Evolutionary conservation across 2,329 filamentous ascomycete genomes (phyloP), one percentile per base, ranked within the genome.

Genomic region (Epichloe baconii): DNA sequence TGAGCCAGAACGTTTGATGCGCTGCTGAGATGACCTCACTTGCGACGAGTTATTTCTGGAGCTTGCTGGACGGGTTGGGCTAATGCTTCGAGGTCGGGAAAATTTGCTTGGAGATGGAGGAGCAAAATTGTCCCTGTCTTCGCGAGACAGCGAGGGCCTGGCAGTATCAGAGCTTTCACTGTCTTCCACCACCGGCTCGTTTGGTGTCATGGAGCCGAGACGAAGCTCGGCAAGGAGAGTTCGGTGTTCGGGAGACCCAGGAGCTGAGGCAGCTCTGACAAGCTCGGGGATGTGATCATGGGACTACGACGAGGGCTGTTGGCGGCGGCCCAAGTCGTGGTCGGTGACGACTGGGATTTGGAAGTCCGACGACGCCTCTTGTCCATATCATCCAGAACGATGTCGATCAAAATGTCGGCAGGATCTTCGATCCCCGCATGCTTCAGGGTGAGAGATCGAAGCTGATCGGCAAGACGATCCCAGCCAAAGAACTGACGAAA

Each of bases 401-500:
- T 94, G 59, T 94, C 85, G 56, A 93, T 87, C 46, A 97, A 74
- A 40, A 98, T 78, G 64, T 97, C 93, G 17, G 85, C 84, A 3
- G 88, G 88, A 62, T 98, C 90, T 56, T 96, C 89, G 44, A 98
- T 76, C 56, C 84, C 82, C 51, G 87, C 91, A 58, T 89, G 82
- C 70, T 89, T 95, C 57, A 98, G 74, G 2, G 87, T 93, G 56
- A 98, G 74, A 55, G 88, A 94, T 53, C 89, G 83, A 55, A 98
- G 72, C 66, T 96, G 90, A 64, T 98, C 93, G 8, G 93, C 86
- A 51, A 97, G 71, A 53, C 86, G 82, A 65, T 98, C 91, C 93
- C 93, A 98, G 52, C 93, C 93, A 68, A 89, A 95, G 70, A 97
- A 96, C 60, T 95, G 90, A 55, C 93, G 82, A 64, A 95, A 96